These are phyloP conservation scores for Dendrocalamus sinicus DNA, from an alignment of 176 grass and related monocot genomes.

Conservation along the genomic window DNA sequence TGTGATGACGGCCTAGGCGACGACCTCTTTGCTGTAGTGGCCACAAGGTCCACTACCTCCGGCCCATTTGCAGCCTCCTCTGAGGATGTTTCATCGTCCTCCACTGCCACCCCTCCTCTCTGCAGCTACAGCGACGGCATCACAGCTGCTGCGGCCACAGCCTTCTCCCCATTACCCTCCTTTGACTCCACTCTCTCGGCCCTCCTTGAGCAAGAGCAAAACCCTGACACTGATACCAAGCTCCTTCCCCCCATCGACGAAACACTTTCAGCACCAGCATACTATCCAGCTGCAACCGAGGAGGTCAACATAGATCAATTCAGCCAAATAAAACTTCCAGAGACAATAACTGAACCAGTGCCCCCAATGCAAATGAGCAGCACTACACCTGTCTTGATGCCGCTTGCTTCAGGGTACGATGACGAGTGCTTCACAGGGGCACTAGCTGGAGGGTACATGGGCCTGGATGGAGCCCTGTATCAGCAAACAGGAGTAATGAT, in stretches of 20 bases:
- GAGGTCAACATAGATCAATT: slow-evolving; percentile 51
- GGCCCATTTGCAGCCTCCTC: slow-evolving; percentile 40
- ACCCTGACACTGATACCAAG: slow-evolving; percentile 41
- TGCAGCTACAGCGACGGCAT: slow-evolving; percentile 52
- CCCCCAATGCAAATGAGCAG: slow-evolving; percentile 49
- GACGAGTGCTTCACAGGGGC: slow-evolving; percentile 51
- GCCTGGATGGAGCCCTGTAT: slow-evolving; percentile 59
- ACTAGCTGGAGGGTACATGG: slow-evolving; percentile 59
- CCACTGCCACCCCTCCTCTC: slow-evolving; percentile 50
- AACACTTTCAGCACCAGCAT: slow-evolving; percentile 38
- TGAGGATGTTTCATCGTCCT: slow-evolving; percentile 60
- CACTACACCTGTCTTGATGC: slow-evolving; percentile 38
- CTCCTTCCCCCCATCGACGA: slow-evolving; percentile 46
- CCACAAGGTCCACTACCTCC: slow-evolving; percentile 19
- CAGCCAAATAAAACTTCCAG: slow-evolving; percentile 50
- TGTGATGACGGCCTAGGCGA: slow-evolving; percentile 61
- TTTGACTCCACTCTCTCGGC: slow-evolving; percentile 64
- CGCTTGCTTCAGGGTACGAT: slow-evolving; percentile 40
- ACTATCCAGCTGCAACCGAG: slow-evolving; percentile 36
- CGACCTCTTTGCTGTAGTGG: slow-evolving; percentile 56
- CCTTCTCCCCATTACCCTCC: slow-evolving; percentile 65
- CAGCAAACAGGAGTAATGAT: slow-evolving; percentile 50
- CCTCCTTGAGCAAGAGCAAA: slow-evolving; percentile 59
- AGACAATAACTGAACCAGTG: slow-evolving; percentile 42
- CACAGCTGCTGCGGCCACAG: slow-evolving; percentile 39